Percentiles rank a stretch among this genome's conserved stretches.
Conservation (phyloP, 73 alveolate species). For the Paramecium caudatum region DNA sequence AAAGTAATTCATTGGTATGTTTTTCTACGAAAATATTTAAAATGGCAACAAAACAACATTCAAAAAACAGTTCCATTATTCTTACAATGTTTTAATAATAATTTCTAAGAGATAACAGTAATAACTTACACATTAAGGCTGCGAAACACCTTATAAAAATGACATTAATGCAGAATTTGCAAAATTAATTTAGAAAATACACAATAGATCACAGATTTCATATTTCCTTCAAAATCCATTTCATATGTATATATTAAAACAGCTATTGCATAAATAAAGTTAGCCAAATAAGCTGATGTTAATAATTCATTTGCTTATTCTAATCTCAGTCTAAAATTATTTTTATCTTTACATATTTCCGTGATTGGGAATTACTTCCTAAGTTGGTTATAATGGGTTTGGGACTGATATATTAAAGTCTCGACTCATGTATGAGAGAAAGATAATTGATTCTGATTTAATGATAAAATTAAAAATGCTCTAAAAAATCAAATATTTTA, state of each 20-base stretch:
- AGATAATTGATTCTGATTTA: too few species aligned
- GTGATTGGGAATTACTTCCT: too few species aligned
- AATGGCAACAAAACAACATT: neutral
- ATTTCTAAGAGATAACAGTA: neutral
- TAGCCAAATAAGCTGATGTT: neutral
- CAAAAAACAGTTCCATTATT: neutral
- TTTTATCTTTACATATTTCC: too few species aligned
- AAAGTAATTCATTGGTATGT: neutral
- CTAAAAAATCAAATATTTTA: conserved; percentile 36
- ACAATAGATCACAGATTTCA: conserved; percentile 16
- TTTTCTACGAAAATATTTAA: neutral
- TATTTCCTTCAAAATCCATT: neutral
- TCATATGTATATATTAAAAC: neutral
- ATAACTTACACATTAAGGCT: neutral
- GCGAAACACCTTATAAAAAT: neutral
- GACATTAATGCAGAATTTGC: neutral
- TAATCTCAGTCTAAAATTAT: neutral
- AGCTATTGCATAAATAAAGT: conserved; percentile 5
- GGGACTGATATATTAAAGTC: too few species aligned
- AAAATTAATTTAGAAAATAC: neutral
- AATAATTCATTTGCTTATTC: conserved; percentile 19
- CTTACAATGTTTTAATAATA: neutral
- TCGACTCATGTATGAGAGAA: too few species aligned
- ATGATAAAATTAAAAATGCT: too few species aligned
- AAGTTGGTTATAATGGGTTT: too few species aligned